phyloP scores from a whole-genome alignment of 805 yeast genomes.

The Ogataea methanolica region DNA sequence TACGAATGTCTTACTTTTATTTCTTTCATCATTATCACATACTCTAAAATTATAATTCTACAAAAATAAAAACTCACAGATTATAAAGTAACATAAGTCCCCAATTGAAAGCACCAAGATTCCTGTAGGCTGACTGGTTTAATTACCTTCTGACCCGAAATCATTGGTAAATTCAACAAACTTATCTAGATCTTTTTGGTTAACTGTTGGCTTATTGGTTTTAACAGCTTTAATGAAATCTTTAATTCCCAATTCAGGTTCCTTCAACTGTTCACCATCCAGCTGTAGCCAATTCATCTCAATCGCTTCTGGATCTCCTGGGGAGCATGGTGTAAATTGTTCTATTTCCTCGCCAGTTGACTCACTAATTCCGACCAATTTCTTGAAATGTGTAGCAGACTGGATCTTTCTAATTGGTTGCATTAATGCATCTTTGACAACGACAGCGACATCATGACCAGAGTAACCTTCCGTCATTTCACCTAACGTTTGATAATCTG shows the following conservation, averaged over 20 bases:
- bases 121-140: background rate
- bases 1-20: background rate
- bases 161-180: conserved; percentile 89
- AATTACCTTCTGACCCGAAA: conserved; percentile 97
- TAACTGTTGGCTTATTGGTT: conserved; percentile 92
- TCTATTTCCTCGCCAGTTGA: conserved; percentile 30
- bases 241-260: conserved; percentile 84
- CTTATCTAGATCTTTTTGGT: conserved; percentile 71
- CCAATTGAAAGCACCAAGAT: background rate
- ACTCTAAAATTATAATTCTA: background rate
- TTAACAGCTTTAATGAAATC: conserved; percentile 92
- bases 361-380: conserved; percentile 40
- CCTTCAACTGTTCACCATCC: conserved; percentile 81
- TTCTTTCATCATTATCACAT: too few species aligned
- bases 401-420: conserved; percentile 95
- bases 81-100: background rate
- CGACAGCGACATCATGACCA: conserved; percentile 96
- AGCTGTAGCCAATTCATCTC: conserved; percentile 95
- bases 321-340: conserved; percentile 88
- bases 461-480: conserved; percentile 97
- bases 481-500: conserved; percentile 74
- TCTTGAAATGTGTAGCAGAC: conserved; percentile 90
- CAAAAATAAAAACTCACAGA: background rate
- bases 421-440: conserved; percentile 96
- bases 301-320: conserved; percentile 82